Evolutionary conservation across 768 basidiomycete species (phyloP), one percentile per base, ranked within the genome.

Genomic region (Rhizopogon vinicolor): DNA sequence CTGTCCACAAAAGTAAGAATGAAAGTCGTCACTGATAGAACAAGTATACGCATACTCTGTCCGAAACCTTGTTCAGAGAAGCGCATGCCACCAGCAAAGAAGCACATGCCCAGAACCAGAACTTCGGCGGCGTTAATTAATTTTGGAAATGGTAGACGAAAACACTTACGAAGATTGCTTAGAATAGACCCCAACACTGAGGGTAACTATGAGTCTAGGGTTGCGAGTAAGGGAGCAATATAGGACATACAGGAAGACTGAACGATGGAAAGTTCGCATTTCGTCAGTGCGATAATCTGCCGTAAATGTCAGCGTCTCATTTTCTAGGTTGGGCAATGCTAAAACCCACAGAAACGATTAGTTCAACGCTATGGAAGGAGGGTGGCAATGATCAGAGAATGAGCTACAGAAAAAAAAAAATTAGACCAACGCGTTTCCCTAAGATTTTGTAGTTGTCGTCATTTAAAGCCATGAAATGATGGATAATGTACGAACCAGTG

Each of bases 11-110:
- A 49, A 52, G 14, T 43, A 41, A 42, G 41, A 54, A 39, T 25
- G 22, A 41, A 7, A 53, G 41, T 13, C 7, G 40, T 48, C 14
- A 31, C 50, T 35, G 10, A 37, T 39, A 57, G 8, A 3, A 51
- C 46, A 2, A 37, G 6, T 9, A 22, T 31, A 51, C 18, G 68
- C 84, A 52, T 62, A 91, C 89, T 84, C 3, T 77, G 67, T 58
- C 89, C 84, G 58, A 91, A 91, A 1, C 81, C 86, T 68, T 92
- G 91, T 63, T 92, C 88, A 3, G 86, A 83, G 60, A 86, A 92
- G 13, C 81, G 78, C 58, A 85, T 63, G 0, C 90, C 90, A 13
- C 91, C 90, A 0, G 89, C 91, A 58, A 93, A 87, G 71, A 92
- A 90, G 61, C 89, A 90, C 69, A 93, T 82, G 16, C 91, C 91